phyloP scores from a whole-genome alignment of 2,329 filamentous ascomycete genomes.

The Xylaria sp. region DNA sequence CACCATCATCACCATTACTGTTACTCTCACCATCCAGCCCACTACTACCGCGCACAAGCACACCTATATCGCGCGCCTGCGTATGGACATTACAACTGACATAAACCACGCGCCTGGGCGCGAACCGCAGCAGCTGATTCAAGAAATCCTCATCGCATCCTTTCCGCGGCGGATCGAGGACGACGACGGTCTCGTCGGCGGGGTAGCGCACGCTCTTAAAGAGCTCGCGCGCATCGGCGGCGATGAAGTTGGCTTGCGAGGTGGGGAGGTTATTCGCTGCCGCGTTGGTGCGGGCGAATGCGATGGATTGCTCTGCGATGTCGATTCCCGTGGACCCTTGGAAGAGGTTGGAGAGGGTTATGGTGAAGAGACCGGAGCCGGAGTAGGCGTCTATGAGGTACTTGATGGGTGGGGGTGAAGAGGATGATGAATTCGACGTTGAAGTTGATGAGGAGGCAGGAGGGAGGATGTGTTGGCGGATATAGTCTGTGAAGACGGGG shows the following conservation, averaged over 20 bases:
- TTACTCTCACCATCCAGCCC: not conserved
- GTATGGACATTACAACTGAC: constrained; percentile 99
- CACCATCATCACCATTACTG: no score
- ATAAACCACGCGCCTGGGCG: constrained; percentile 84
- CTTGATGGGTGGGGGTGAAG: constrained; percentile 50
- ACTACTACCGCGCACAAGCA: constrained; percentile 78
- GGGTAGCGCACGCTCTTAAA: constrained; percentile 81
- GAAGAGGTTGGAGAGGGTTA: constrained; percentile 88
- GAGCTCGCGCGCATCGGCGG: constrained; percentile 84
- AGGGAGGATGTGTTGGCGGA: constrained; percentile 80
- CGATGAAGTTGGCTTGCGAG: constrained; percentile 82
- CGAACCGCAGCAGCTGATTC: constrained; percentile 80
- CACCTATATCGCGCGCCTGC: constrained; percentile 91
- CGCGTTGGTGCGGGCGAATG: constrained; percentile 82
- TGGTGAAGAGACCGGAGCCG: constrained; percentile 95
- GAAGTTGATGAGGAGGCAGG: constrained; percentile 45
- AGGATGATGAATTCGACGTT: constrained; percentile 36
- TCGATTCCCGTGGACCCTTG: constrained; percentile 90
- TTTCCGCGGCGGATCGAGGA: constrained; percentile 96
- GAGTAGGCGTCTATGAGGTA: constrained; percentile 98
- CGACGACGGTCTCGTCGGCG: constrained; percentile 86
- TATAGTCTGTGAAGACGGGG: constrained; percentile 84
- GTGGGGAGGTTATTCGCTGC: constrained; percentile 75
- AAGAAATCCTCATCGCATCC: constrained; percentile 91
- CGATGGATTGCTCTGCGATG: constrained; percentile 82